Percentiles rank a stretch among this genome's conserved stretches.
phyloP scores from a whole-genome alignment of 2,329 filamentous ascomycete species.

The Stylonectria norvegica region DNA sequence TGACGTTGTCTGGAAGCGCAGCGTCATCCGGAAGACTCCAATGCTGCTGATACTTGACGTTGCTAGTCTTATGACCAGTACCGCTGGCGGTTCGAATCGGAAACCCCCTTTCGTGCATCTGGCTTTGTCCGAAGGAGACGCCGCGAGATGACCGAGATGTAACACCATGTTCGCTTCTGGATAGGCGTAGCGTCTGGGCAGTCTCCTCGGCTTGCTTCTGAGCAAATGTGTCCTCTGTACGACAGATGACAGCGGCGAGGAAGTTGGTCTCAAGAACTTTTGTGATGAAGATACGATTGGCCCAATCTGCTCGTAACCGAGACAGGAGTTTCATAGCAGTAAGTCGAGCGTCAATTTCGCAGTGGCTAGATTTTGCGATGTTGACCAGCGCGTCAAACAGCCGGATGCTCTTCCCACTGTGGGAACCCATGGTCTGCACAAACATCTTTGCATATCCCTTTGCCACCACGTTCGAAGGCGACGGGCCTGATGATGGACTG shows the following conservation, averaged over 20 bases:
- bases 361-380: conserved; percentile 57
- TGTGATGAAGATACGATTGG: conserved; percentile 70
- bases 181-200: conserved; percentile 41
- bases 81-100: conserved; percentile 43
- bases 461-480: conserved; percentile 67
- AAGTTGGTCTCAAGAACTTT: conserved; percentile 67
- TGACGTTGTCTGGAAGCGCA: conserved; percentile 49
- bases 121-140: conserved; percentile 49
- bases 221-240: conserved; percentile 53
- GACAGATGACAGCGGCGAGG: conserved; percentile 68
- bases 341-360: conserved; percentile 66
- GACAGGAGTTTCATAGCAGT: conserved; percentile 77
- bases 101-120: conserved; percentile 40
- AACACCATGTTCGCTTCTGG: conserved; percentile 43
- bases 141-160: conserved; percentile 44
- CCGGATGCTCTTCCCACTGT: conserved; percentile 60
- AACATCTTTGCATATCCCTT: conserved; percentile 74
- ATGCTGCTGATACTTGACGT: conserved; percentile 45
- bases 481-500: conserved; percentile 37
- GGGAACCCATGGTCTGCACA: conserved; percentile 65
- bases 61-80: conserved; percentile 32
- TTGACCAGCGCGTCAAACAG: conserved; percentile 62
- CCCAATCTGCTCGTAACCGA: conserved; percentile 77
- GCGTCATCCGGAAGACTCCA: conserved; percentile 58
- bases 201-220: conserved; percentile 52